phyloP scores from a whole-genome alignment of 2,329 filamentous ascomycete genomes.

The Stagonosporopsis tanaceti region DNA sequence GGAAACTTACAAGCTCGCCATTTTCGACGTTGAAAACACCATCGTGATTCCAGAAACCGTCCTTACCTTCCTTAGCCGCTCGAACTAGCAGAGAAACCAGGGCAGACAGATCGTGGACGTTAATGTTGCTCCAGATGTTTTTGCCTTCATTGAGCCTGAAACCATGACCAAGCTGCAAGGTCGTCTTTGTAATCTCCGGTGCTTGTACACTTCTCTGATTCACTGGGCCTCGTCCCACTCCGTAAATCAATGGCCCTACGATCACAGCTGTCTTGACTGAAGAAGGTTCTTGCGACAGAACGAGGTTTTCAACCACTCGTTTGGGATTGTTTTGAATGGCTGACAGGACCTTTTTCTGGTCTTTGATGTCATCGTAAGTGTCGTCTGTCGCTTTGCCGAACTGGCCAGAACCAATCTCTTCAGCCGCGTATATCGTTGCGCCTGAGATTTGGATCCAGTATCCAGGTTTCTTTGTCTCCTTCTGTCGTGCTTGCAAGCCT shows the following conservation, averaged over 20 bases:
- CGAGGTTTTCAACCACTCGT: conserved; percentile 27
- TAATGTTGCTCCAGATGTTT: conserved; percentile 60
- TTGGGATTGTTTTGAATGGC: conserved; percentile 18
- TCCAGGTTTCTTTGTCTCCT: conserved; percentile 7
- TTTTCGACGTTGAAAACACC: conserved; percentile 72
- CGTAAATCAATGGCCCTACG: conserved; percentile 70
- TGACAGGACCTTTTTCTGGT: conserved; percentile 13
- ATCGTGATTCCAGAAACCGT: conserved; percentile 59
- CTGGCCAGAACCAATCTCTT: conserved; percentile 16
- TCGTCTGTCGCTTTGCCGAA: conserved; percentile 16
- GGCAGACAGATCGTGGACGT: conserved; percentile 66
- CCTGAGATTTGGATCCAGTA: conserved; percentile 26
- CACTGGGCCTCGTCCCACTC: conserved; percentile 60
- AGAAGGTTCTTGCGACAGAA: conserved; percentile 18
- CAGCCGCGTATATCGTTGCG: conserved; percentile 15
- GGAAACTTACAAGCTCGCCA: conserved; percentile 46
- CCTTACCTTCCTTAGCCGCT: conserved; percentile 50
- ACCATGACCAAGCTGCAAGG: conserved; percentile 58
- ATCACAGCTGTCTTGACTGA: conserved; percentile 54
- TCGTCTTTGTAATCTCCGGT: conserved; percentile 58
- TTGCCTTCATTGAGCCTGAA: conserved; percentile 64
- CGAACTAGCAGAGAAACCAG: conserved; percentile 62
- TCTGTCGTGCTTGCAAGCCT: conserved; percentile 15
- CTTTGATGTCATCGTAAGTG: conserved; percentile 19
- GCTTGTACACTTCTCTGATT: conserved; percentile 64